These are phyloP conservation scores for Podospora pseudopauciseta DNA, from an alignment of 495 filamentous ascomycete species.

Conservation along the genomic window DNA sequence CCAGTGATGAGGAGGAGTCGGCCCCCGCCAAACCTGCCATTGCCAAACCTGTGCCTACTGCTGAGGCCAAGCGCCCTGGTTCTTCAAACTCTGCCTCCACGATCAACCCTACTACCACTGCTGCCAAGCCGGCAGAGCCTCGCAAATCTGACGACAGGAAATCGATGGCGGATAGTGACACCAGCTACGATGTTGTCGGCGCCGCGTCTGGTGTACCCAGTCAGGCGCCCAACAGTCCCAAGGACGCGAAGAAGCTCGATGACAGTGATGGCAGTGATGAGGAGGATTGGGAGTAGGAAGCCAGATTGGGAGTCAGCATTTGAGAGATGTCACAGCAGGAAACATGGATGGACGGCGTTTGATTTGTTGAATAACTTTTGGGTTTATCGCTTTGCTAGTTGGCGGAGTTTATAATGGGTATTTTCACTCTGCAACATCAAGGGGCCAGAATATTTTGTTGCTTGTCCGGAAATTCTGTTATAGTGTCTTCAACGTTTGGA, in stretches of 20 bases:
- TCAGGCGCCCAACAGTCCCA: conserved; percentile 68
- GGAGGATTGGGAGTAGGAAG: conserved; percentile 78
- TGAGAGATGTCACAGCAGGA: not conserved
- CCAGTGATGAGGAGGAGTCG: conserved; percentile 8
- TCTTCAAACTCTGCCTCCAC: conserved; percentile 52
- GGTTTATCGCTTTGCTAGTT: not conserved
- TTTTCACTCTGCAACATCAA: not conserved
- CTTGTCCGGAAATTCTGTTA: not conserved
- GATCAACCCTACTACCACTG: conserved; percentile 41
- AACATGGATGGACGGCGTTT: conserved; percentile 4
- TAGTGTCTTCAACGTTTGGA: too few species aligned
- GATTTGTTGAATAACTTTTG: not conserved
- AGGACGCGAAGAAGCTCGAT: conserved; percentile 49
- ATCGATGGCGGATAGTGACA: conserved; percentile 81
- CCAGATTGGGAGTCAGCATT: not conserved
- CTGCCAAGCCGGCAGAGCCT: conserved; percentile 46
- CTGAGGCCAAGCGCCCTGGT: conserved; percentile 33
- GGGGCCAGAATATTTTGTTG: not conserved
- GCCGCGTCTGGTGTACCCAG: conserved; percentile 72
- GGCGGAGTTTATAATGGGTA: not conserved
- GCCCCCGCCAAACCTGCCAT: not conserved
- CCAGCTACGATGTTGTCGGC: conserved; percentile 88
- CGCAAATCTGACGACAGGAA: conserved; percentile 83
- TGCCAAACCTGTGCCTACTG: conserved; percentile 26
- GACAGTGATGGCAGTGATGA: conserved; percentile 38